A percentile compares a stretch with the other conserved stretches of the same genome.
phyloP scores from a whole-genome alignment of 2,329 filamentous ascomycete species.

The Rutstroemia sp. region DNA sequence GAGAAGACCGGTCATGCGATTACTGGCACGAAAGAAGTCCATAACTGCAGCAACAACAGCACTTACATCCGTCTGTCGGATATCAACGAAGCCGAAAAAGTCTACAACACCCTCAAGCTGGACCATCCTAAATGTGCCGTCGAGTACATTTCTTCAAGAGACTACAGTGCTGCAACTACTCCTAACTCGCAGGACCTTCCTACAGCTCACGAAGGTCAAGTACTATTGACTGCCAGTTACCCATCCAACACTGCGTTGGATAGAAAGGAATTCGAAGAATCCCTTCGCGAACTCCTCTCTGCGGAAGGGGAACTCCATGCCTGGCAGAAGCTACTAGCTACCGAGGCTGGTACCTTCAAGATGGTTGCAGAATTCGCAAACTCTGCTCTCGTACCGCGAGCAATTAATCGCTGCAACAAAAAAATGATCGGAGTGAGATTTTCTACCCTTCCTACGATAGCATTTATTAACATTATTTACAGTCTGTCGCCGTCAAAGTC shows the following conservation, averaged over 20 bases:
- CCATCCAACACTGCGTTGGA: slow-evolving; percentile 18
- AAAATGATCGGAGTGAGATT: slow-evolving; percentile 17
- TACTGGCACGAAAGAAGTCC: slow-evolving; percentile 7
- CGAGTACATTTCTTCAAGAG: slow-evolving; percentile 21
- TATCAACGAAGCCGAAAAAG: slow-evolving; percentile 18
- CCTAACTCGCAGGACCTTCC: slow-evolving; percentile 8
- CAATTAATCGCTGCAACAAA: slow-evolving; percentile 36
- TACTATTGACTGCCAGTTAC: slow-evolving; percentile 42
- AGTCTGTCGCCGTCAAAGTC: slow-evolving; percentile 10
- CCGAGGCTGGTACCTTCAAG: slow-evolving; percentile 37
- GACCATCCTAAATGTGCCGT: slow-evolving; percentile 17
- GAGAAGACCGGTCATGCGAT: slow-evolving; percentile 9
- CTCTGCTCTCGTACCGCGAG: slow-evolving; percentile 35
- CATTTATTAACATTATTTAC: not conserved
- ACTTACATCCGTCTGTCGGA: slow-evolving; percentile 18
- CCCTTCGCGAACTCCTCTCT: slow-evolving; percentile 36
- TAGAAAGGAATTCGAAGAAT: slow-evolving; percentile 31
- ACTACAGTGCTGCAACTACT: slow-evolving; percentile 17
- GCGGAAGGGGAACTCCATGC: slow-evolving; percentile 46
- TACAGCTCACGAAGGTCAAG: slow-evolving; percentile 47
- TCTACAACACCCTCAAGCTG: slow-evolving; percentile 20
- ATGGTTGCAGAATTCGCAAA: slow-evolving; percentile 49
- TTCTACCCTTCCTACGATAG: not conserved
- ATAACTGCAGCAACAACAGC: slow-evolving; percentile 14
- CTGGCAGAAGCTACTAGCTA: slow-evolving; percentile 35